A percentile compares a stretch with the other conserved stretches of the same genome.
These are phyloP conservation scores for Fusarium begoniae DNA, from an alignment of 2,329 filamentous ascomycete genomes.

Conservation along the genomic window DNA sequence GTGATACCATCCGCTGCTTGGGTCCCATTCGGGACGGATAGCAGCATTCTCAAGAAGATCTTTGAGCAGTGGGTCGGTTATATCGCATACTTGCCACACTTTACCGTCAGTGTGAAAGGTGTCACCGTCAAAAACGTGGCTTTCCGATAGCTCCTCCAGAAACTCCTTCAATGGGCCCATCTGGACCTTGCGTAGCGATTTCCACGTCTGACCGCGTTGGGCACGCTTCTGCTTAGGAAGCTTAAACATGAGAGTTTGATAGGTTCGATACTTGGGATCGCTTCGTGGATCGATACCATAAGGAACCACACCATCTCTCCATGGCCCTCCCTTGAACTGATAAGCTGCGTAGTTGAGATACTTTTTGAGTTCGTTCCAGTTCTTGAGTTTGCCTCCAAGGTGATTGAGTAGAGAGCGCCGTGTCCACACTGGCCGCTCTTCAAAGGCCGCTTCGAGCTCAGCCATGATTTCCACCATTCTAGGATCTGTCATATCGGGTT, in stretches of 20 bases:
- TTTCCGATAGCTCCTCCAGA: constrained; percentile 54
- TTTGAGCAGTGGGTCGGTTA: constrained; percentile 79
- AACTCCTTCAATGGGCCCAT: constrained; percentile 52
- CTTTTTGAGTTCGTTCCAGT: constrained; percentile 71
- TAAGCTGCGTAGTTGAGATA: constrained; percentile 88
- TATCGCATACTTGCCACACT: constrained; percentile 94
- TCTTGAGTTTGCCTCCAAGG: constrained; percentile 61
- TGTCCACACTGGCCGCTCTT: constrained; percentile 85
- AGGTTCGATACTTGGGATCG: constrained; percentile 79
- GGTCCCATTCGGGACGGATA: constrained; percentile 67
- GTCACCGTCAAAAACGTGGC: constrained; percentile 85
- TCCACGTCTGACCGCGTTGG: constrained; percentile 59
- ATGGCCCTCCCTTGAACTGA: constrained; percentile 91
- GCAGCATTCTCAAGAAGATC: constrained; percentile 71
- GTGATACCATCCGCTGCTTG: constrained; percentile 83
- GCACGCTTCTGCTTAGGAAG: constrained; percentile 63
- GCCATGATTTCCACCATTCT: constrained; percentile 71
- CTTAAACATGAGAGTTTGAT: constrained; percentile 91
- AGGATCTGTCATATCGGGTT: constrained; percentile 67
- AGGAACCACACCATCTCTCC: constrained; percentile 85
- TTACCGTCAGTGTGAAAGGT: constrained; percentile 82
- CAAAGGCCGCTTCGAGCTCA: constrained; percentile 71
- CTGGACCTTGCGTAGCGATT: constrained; percentile 55
- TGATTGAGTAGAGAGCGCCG: constrained; percentile 82
- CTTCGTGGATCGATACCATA: constrained; percentile 87